Evolutionary conservation across 2,329 filamentous ascomycete species (phyloP), one percentile per base, ranked within the genome.

Genomic region (Fusarium continuum): DNA sequence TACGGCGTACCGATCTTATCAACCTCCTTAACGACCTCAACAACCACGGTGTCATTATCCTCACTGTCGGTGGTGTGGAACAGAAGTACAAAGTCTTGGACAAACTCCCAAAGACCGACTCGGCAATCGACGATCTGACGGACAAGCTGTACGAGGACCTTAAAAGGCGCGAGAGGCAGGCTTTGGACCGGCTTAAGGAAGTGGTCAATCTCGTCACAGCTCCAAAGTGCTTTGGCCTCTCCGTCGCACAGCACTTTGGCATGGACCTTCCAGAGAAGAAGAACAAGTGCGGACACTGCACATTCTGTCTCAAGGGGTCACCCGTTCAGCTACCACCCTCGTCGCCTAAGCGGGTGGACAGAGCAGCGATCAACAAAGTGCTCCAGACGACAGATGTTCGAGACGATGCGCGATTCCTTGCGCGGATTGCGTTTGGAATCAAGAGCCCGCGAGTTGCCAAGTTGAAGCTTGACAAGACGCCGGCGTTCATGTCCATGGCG

Each of bases 351-450:
- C 61, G 68, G 0, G 75, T 83, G 4, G 74, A 85, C 51, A 51
- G 64, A 0, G 55, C 55, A 0, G 75, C 75, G 0, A 81, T 88
- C 40, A 53, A 71, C 7, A 70, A 67, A 2, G 73, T 88, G 0
- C 72, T 88, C 2, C 58, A 71, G 0, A 75, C 71, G 0, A 80
- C 82, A 11, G 64, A 73, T 1, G 78, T 81, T 1, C 77, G 83
- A 3, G 83, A 89, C 40, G 86, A 89, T 68, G 78, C 86, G 3
- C 73, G 86, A 11, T 83, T 87, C 61, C 74, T 89, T 23, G 84
- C 87, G 0, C 78, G 83, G 17, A 74, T 89, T 5, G 86, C 85
- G 0, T 89, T 88, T 69, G 87, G 87, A 0, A 88, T 89, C 68
- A 78, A 76, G 38, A 88, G 84, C 63, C 87, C 86, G 0, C 74